These are phyloP conservation scores for Trametes elegans DNA, from an alignment of 768 basidiomycete genomes.

Conservation along the genomic window DNA sequence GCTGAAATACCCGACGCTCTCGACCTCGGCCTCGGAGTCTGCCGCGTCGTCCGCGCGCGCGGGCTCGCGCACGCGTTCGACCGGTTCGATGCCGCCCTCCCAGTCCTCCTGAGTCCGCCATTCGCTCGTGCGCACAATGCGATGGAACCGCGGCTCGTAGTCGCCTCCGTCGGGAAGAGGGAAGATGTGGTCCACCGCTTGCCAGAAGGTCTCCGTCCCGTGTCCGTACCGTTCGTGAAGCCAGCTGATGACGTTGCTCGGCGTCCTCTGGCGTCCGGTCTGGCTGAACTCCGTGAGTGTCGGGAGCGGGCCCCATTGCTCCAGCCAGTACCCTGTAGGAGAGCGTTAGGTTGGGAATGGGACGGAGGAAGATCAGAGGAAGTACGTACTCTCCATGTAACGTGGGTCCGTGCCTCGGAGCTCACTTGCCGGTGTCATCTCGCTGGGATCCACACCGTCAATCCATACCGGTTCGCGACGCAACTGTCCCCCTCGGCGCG, in stretches of 20 bases:
- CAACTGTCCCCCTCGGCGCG: too few relatives aligned
- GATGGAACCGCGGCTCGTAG: conserved; percentile 1
- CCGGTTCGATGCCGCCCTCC: conserved; percentile 5
- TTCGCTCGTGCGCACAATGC: neutral
- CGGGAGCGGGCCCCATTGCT: conserved; percentile 1
- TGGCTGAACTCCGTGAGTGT: neutral
- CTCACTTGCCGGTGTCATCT: too few relatives aligned
- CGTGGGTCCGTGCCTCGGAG: too few relatives aligned
- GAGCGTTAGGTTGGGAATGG: neutral
- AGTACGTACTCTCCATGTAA: too few relatives aligned
- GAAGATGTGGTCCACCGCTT: conserved; percentile 4
- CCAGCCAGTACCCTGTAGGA: neutral
- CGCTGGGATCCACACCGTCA: too few relatives aligned
- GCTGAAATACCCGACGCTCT: conserved; percentile 3
- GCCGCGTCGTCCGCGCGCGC: conserved; percentile 11
- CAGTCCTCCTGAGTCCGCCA: conserved; percentile 12
- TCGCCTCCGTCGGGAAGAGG: neutral
- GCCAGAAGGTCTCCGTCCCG: neutral
- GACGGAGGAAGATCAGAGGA: too few relatives aligned
- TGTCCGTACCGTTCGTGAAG: neutral
- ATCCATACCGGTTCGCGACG: too few relatives aligned
- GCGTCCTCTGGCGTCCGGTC: neutral
- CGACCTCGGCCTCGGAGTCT: conserved; percentile 9
- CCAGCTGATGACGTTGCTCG: neutral
- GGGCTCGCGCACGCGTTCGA: conserved; percentile 4